phyloP scores from a whole-genome alignment of 2,329 filamentous ascomycete genomes.

The Venturia aucupariae region DNA sequence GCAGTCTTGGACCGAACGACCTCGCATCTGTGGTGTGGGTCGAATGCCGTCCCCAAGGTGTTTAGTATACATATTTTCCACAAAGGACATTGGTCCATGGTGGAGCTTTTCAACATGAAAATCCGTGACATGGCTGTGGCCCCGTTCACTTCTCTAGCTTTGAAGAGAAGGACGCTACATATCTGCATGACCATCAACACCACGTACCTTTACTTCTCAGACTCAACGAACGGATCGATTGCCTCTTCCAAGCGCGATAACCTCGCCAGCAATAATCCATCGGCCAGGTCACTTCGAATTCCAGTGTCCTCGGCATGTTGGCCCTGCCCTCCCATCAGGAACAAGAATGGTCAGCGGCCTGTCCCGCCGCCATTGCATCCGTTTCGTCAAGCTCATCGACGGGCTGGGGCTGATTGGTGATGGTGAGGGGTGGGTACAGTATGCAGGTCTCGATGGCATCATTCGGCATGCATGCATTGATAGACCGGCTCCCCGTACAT shows the following conservation, averaged over 20 bases:
- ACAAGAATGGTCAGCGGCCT: not conserved
- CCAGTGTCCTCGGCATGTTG: not conserved
- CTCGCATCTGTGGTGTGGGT: not conserved
- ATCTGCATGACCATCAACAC: not conserved
- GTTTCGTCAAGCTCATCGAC: not conserved
- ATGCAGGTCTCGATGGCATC: not conserved
- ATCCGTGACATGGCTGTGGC: not conserved
- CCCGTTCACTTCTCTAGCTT: not conserved
- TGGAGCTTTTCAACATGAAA: not conserved
- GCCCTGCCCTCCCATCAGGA: not conserved
- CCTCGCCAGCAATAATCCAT: not conserved
- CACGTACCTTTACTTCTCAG: not conserved
- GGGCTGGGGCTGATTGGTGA: not conserved
- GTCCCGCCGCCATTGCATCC: not conserved
- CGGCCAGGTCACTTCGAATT: not conserved
- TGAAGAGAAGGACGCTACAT: not conserved
- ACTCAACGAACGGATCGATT: not conserved
- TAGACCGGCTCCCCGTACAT: not conserved
- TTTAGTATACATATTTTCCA: not conserved
- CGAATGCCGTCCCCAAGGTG: not conserved
- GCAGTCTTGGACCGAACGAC: too few species aligned
- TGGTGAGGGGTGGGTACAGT: not conserved
- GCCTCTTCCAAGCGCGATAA: not conserved
- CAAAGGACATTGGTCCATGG: not conserved
- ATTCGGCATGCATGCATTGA: not conserved